A percentile compares a stretch with the other conserved stretches of the same genome.
These are phyloP conservation scores for Cyclanthera cordifolia DNA, from an alignment of 306 rosid species.

Conservation along the genomic window DNA sequence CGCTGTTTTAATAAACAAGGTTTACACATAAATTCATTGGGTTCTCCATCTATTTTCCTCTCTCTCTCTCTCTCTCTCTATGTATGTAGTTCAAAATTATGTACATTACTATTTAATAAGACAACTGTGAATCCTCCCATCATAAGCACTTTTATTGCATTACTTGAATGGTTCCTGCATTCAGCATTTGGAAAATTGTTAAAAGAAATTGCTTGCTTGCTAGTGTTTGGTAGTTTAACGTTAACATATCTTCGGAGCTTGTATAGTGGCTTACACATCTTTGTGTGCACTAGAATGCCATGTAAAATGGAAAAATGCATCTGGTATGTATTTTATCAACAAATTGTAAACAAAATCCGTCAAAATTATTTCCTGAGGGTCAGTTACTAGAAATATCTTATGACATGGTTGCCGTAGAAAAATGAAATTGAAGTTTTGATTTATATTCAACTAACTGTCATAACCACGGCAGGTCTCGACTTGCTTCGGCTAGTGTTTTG, in stretches of 20 bases:
- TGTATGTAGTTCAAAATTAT: neutral
- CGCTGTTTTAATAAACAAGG: neutral
- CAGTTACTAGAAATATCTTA: no score
- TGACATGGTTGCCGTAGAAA: neutral
- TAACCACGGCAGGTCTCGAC: constrained; percentile 34
- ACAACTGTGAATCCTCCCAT: no score
- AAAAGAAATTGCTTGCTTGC: neutral
- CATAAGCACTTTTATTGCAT: neutral
- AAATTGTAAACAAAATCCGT: no score
- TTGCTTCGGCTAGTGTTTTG: constrained; percentile 38
- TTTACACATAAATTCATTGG: neutral
- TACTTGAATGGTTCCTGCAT: neutral
- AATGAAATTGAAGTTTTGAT: neutral
- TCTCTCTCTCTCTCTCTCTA: neutral
- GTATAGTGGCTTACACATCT: no score
- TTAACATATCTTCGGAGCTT: neutral
- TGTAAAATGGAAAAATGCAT: no score
- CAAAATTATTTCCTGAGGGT: no score
- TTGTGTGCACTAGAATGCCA: no score
- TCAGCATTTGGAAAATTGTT: neutral
- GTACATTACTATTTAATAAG: neutral
- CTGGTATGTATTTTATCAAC: no score
- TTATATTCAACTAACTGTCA: no score
- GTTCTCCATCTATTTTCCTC: neutral
- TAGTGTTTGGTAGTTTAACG: neutral